Evolutionary conservation across 2,329 filamentous ascomycete species (phyloP), one percentile per base, ranked within the genome.

Genomic region (Plenodomus biglobosus): DNA sequence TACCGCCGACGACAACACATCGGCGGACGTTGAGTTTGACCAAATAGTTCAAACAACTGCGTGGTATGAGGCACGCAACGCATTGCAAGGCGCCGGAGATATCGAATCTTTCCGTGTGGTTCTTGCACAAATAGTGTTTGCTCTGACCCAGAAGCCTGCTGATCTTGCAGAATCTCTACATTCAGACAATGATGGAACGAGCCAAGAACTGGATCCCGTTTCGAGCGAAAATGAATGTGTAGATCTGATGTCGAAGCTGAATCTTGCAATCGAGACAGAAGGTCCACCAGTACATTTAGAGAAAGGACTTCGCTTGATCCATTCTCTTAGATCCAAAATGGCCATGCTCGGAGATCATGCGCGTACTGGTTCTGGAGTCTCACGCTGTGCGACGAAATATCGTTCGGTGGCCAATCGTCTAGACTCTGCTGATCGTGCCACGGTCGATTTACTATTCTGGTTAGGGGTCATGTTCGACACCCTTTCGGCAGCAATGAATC

Each of bases 391-490:
- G 32, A 62, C 56, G 24, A 51, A 50, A 37, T 44, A 54, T 18
- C 55, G 48, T 6, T 40, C 48, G n/a, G 53, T 54, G 5, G 40
- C 49, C 4, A 57, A 60, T 22, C 50, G 52, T 5, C 55, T 73
- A 11, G 66, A 63, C 37, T 48, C 58, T 21, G 67, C 72, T 16
- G 68, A 77, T 62, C 66, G 68, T 16, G 68, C 74, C 10, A 83
- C 81, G 0, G 71, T 84, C 20, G 74, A 78, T 13, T 66, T 84
- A 13, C 58, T 84, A 2, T 83, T 79, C 58, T 84, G 81, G 81
- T 69, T 84, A 19, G 78, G 77, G 0, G 70, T 83, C 38, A 84
- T 83, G 80, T 80, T 82, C 40, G 81, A 83, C 56, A 83, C 80
- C 0, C 65, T 83, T 8, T 80, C 78, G 0, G 75, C 81, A 1